Percentiles rank a stretch among this genome's conserved stretches.
These are phyloP conservation scores for Xylariomycetidae sp. DNA, from an alignment of 2,329 filamentous ascomycete species.

Conservation along the genomic window DNA sequence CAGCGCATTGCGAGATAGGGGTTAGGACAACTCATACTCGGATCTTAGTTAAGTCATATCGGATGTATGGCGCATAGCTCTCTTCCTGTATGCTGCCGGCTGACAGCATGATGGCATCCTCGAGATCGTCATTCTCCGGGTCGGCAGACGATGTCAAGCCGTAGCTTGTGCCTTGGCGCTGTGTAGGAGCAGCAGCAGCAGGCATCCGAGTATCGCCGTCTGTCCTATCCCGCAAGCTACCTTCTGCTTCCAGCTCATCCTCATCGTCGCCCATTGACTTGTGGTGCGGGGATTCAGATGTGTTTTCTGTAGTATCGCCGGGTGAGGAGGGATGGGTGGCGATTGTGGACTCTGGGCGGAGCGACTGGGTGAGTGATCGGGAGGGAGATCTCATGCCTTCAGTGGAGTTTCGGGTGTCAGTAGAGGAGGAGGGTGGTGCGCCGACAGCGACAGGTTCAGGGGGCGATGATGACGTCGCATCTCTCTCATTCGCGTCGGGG, in stretches of 20 bases:
- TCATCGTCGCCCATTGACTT: slow-evolving; percentile 19
- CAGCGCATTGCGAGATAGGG: neutral
- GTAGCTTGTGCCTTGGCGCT: slow-evolving; percentile 8
- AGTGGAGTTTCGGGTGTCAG: too few species aligned
- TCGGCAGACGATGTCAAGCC: slow-evolving; percentile 14
- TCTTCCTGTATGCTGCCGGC: slow-evolving; percentile 13
- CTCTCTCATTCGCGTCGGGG: slow-evolving; percentile 20
- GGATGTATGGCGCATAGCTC: slow-evolving; percentile 34
- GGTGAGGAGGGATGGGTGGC: too few species aligned
- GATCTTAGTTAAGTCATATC: slow-evolving; percentile 50
- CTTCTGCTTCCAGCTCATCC: slow-evolving; percentile 6
- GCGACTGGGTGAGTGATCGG: too few species aligned
- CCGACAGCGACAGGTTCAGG: slow-evolving; percentile 15
- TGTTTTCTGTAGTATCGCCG: too few species aligned
- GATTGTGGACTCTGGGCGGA: too few species aligned
- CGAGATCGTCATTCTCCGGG: slow-evolving; percentile 16
- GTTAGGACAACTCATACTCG: slow-evolving; percentile 40
- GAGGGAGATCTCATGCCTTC: too few species aligned
- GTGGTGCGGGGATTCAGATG: slow-evolving; percentile 15
- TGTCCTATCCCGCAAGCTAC: too few species aligned
- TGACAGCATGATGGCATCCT: slow-evolving; percentile 12
- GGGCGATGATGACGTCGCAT: slow-evolving; percentile 12
- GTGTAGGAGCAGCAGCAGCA: slow-evolving; percentile 1
- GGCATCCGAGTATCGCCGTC: slow-evolving; percentile 4
- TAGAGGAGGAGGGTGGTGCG: too few species aligned